phyloP scores from a whole-genome alignment of 2,329 filamentous ascomycete species.

The Aspergillus glaucus region DNA sequence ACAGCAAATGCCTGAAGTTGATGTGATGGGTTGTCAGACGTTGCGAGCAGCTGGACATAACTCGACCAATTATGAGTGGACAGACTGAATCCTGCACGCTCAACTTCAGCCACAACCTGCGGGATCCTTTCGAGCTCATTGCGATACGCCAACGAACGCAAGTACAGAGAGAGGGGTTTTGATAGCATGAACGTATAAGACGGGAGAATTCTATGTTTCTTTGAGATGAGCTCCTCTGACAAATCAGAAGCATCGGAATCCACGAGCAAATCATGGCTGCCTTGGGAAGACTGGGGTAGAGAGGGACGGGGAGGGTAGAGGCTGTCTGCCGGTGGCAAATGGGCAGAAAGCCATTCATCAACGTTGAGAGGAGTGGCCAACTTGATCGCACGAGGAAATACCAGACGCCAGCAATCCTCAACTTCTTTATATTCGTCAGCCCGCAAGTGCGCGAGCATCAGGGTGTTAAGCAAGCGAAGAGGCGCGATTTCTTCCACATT shows the following conservation, averaged over 20 bases:
- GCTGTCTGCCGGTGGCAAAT: slow-evolving; percentile 3
- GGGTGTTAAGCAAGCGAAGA: slow-evolving; percentile 51
- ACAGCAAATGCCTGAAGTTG: slow-evolving; percentile 56
- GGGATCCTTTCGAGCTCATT: slow-evolving; percentile 50
- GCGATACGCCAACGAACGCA: slow-evolving; percentile 47
- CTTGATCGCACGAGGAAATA: slow-evolving; percentile 49
- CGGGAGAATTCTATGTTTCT: slow-evolving; percentile 22
- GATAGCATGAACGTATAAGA: slow-evolving; percentile 46
- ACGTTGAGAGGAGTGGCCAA: slow-evolving; percentile 33
- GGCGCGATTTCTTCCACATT: slow-evolving; percentile 38
- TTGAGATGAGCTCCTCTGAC: not conserved
- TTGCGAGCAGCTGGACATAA: slow-evolving; percentile 62
- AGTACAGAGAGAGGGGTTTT: slow-evolving; percentile 45
- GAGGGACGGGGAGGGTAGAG: slow-evolving; percentile 8
- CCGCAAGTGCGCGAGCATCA: slow-evolving; percentile 62
- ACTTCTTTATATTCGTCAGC: slow-evolving; percentile 56
- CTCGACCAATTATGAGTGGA: slow-evolving; percentile 76
- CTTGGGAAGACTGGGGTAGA: slow-evolving; percentile 2
- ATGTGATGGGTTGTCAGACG: slow-evolving; percentile 52
- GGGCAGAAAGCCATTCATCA: slow-evolving; percentile 12
- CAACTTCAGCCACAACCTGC: slow-evolving; percentile 50
- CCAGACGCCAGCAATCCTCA: slow-evolving; percentile 59
- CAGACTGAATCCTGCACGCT: slow-evolving; percentile 62
- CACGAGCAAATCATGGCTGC: slow-evolving; percentile 3
- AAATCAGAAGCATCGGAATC: not conserved